Base-by-base conservation (phyloP, 306 rosid species). In the Prunus persica region DNA sequence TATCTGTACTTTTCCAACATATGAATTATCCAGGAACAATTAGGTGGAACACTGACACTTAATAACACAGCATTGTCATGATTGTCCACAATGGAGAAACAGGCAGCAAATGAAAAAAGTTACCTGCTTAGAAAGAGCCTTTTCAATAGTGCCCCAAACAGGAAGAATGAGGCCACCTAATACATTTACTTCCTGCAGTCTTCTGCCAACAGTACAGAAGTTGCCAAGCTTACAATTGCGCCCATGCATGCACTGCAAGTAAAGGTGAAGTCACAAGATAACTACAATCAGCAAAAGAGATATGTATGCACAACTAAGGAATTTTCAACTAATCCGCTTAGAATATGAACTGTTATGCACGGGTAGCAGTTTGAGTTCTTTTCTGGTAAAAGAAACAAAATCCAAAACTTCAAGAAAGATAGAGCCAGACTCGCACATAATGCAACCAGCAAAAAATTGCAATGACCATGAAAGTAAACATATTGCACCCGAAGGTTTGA, bases 161-260 rank as follows among this genome's bases (percentile, higher is more conserved):
- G 99, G 99, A 87, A 95, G 96, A 78, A 95, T 92, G 74, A 95
- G 96, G 71, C 99, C 99, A 25, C 99, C 97, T 80, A 95, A 78
- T 58, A 95, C 92, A 87, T 92, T 92, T 60, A 95, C 99, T 86
- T 95, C 99, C 87, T 95, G 99, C 77, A 87, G 82, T 88, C 99
- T 90, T 90, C 96, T 88, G 73, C 99, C 99, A 62, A 91, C 97
- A 50, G 96, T 88, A 84, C 99, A 96, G 76, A 83, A 92, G 86
- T 73, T 81, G 57, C 97, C 98, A 63, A 89, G 86, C 91, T 92
- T 96, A 84, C 99, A 96, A 2, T 96, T 96, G 80, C 96, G 97
- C 81, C 99, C 99, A 66, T 92, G 99, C 99, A 96, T 96, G 84
- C 99, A 96, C 99, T 96, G 88, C 86, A 80, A 80, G 43, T 3